Evolutionary conservation across 2,329 filamentous ascomycete genomes (phyloP).

Genomic region (Truncatella angustata): DNA sequence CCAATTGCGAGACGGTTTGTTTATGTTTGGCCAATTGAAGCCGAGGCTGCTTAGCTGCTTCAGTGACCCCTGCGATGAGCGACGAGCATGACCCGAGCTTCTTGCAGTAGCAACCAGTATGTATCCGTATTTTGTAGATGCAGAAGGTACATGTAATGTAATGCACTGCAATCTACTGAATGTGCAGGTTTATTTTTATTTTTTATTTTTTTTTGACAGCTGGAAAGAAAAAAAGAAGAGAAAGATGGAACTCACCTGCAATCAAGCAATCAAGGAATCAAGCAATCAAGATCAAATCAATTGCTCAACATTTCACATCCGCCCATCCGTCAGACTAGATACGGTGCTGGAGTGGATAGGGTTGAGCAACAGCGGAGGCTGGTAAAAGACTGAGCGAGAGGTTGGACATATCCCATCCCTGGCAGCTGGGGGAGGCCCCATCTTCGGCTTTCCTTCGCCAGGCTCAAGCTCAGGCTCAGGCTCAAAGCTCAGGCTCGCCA

Average conservation of each 20-base stretch:
- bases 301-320: too few species aligned
- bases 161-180: too few species aligned
- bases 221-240: not conserved
- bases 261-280: too few species aligned
- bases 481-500: too few species aligned
- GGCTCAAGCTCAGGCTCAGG: too few species aligned
- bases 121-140: too few species aligned
- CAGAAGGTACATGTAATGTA: too few species aligned
- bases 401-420: not conserved
- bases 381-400: not conserved
- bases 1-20: conserved; percentile 10
- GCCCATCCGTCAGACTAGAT: not conserved
- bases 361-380: not conserved
- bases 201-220: too few species aligned
- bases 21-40: conserved; percentile 13
- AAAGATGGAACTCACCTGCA: too few species aligned
- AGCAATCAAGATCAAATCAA: too few species aligned
- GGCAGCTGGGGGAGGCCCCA: too few species aligned
- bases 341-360: not conserved
- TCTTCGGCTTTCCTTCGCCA: not conserved
- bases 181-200: too few species aligned
- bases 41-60: conserved; percentile 9
- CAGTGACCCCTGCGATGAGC: not conserved
- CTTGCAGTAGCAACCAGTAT: not conserved
- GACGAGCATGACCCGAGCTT: conserved; percentile 4